Percentiles rank a stretch among this genome's conserved stretches.
Conservation (phyloP, 163 green algal species). For the Volvox carteri region DNA sequence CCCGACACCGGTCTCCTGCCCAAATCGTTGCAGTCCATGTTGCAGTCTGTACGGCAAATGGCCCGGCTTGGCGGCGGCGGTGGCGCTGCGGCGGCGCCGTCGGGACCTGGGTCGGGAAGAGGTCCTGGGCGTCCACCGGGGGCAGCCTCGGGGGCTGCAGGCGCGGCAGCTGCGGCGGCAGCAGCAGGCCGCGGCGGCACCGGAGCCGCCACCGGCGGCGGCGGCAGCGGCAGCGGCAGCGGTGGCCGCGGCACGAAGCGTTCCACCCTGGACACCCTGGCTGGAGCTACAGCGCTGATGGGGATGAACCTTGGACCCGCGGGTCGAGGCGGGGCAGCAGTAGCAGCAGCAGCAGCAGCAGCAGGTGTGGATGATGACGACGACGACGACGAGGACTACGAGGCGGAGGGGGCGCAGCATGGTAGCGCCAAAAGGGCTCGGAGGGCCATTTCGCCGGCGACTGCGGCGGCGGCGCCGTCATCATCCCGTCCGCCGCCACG, state of each 20-base stretch:
- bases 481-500: constrained; percentile 32
- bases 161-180: neutral
- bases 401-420: constrained; percentile 14
- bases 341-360: neutral
- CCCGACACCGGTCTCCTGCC: constrained; percentile 11
- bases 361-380: constrained; percentile 8
- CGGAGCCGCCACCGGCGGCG: neutral
- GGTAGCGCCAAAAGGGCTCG: constrained; percentile 9
- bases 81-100: neutral
- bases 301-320: neutral
- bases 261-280: constrained; percentile 2
- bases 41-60: constrained; percentile 16
- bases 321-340: neutral
- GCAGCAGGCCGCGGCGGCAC: neutral
- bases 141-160: neutral
- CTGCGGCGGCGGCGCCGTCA: neutral
- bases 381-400: constrained; percentile 47
- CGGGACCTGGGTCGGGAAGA: neutral
- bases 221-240: neutral
- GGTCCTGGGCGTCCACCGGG: neutral
- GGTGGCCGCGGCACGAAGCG: constrained; percentile 32
- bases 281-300: constrained; percentile 16
- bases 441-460: constrained; percentile 30
- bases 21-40: constrained; percentile 17
- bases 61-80: neutral